phyloP scores from a whole-genome alignment of 2,329 filamentous ascomycete genomes.

The Talaromyces islandicus region DNA sequence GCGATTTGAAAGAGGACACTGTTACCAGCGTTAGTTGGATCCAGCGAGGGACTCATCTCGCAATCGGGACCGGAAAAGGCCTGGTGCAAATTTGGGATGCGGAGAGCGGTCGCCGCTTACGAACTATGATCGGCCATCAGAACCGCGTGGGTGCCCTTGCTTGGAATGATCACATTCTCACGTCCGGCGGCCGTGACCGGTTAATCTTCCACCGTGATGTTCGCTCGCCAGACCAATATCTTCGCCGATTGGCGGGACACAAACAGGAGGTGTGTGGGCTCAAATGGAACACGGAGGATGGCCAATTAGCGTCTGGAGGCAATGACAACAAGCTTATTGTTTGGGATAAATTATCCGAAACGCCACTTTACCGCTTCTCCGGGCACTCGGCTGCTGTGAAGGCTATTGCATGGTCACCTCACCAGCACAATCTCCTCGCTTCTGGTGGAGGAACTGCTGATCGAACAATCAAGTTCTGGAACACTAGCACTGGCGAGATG shows the following conservation, averaged over 20 bases:
- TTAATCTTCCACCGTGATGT: slow-evolving; percentile 95
- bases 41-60: slow-evolving; percentile 85
- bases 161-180: slow-evolving; percentile 97
- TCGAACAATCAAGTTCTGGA: slow-evolving; percentile 95
- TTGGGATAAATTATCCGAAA: slow-evolving; percentile 93
- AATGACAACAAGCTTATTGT: slow-evolving; percentile 99
- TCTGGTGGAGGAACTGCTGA: slow-evolving; percentile 95
- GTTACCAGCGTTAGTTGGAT: slow-evolving; percentile 99
- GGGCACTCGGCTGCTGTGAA: slow-evolving; percentile 96
- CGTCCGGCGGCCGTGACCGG: slow-evolving; percentile 88
- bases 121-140: slow-evolving; percentile 96
- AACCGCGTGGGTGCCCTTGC: slow-evolving; percentile 87
- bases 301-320: slow-evolving; percentile 87
- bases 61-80: slow-evolving; percentile 90
- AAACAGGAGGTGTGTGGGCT: slow-evolving; percentile 97
- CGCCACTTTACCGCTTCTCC: slow-evolving; percentile 86
- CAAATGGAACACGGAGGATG: slow-evolving; percentile 95
- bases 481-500: slow-evolving; percentile 74
- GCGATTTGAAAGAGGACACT: slow-evolving; percentile 84
- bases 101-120: slow-evolving; percentile 72
- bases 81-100: slow-evolving; percentile 98
- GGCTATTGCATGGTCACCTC: slow-evolving; percentile 95
- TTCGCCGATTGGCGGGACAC: slow-evolving; percentile 81
- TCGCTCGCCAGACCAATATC: slow-evolving; percentile 81
- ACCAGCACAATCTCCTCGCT: slow-evolving; percentile 88